A percentile compares a stretch with the other conserved stretches of the same genome.
Evolutionary conservation across 805 yeast species (phyloP).

Genomic region (Candida takata): DNA sequence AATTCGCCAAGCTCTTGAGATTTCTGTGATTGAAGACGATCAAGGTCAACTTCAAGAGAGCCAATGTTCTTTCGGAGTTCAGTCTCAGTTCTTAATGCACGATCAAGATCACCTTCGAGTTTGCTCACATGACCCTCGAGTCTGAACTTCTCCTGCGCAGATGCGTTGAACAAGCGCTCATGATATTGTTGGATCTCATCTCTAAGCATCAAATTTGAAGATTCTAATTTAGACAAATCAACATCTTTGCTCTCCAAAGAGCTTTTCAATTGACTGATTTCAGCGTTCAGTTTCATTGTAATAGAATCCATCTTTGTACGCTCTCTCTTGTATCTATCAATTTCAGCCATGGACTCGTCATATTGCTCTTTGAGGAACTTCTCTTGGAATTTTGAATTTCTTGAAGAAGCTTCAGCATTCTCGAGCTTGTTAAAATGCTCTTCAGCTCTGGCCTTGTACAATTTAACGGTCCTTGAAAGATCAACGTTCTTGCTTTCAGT

Average conservation of each 20-base stretch:
- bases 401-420: slow-evolving; percentile 67
- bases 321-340: slow-evolving; percentile 46
- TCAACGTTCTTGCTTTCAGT: slow-evolving; percentile 50
- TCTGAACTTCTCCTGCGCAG: slow-evolving; percentile 33
- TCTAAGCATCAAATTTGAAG: slow-evolving; percentile 41
- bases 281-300: slow-evolving; percentile 44
- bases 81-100: slow-evolving; percentile 57
- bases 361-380: slow-evolving; percentile 45
- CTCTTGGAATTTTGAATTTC: slow-evolving; percentile 57
- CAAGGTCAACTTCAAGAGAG: slow-evolving; percentile 52
- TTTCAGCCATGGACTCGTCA: slow-evolving; percentile 39
- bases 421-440: slow-evolving; percentile 68
- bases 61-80: slow-evolving; percentile 58
- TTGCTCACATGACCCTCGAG: slow-evolving; percentile 45
- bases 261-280: slow-evolving; percentile 46
- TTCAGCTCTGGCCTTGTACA: slow-evolving; percentile 68
- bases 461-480: slow-evolving; percentile 44
- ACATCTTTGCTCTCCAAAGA: slow-evolving; percentile 49
- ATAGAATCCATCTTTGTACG: slow-evolving; percentile 45
- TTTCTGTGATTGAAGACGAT: slow-evolving; percentile 38
- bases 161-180: slow-evolving; percentile 34
- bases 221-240: slow-evolving; percentile 43
- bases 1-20: slow-evolving; percentile 31
- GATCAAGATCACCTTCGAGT: slow-evolving; percentile 45
- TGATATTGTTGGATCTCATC: slow-evolving; percentile 51